A percentile compares a stretch with the other conserved stretches of the same genome.
These are phyloP conservation scores for Silybum marianum DNA, from an alignment of 129 eudicot species.

Conservation along the genomic window DNA sequence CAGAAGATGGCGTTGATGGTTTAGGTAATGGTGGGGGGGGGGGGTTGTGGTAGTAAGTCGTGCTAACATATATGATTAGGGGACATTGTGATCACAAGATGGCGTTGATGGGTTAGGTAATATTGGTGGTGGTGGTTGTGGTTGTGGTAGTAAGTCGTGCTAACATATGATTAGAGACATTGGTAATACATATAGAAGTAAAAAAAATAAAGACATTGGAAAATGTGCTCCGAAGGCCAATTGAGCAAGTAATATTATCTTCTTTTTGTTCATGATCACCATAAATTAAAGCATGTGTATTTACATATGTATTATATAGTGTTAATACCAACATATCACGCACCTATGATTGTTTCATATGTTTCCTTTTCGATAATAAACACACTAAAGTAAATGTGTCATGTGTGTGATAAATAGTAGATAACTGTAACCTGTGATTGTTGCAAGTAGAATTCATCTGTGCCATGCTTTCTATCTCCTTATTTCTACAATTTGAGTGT, in stretches of 20 bases:
- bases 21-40: not conserved
- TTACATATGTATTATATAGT: not conserved
- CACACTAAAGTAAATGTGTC: not conserved
- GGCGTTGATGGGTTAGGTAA: too few species aligned
- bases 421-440: not conserved
- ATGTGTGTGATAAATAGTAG: not conserved
- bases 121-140: too few species aligned
- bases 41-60: not conserved
- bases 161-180: too few species aligned
- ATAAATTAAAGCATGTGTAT: not conserved
- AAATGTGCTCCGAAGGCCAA: too few species aligned
- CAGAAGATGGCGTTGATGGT: not conserved
- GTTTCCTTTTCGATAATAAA: too few species aligned
- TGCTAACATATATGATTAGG: not conserved
- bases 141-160: too few species aligned
- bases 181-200: not conserved
- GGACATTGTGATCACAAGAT: not conserved
- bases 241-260: not conserved
- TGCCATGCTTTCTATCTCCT: not conserved
- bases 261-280: not conserved
- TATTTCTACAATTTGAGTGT: not conserved
- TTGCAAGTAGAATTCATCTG: not conserved
- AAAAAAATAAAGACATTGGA: not conserved
- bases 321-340: not conserved
- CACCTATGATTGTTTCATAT: not conserved